Evolutionary conservation across 768 basidiomycete species (phyloP), one percentile per base, ranked within the genome.

Genomic region (Kwoniella europaea): DNA sequence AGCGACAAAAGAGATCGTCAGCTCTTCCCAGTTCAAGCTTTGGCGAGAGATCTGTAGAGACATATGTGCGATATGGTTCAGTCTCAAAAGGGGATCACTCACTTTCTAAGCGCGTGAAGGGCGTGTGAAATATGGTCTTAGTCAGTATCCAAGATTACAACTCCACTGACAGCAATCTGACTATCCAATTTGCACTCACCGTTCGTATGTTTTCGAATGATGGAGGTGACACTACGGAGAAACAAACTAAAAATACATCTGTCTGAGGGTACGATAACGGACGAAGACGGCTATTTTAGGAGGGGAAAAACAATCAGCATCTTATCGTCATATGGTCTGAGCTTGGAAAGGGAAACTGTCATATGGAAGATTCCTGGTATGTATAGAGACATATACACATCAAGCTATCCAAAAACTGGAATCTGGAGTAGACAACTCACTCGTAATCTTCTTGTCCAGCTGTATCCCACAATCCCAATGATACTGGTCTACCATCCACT

Each of bases 221-320:
- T 24, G 97, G 96, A 46, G 97, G 97, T 82, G 92, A 93, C 82
- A 98, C 96, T 72, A 99, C 89, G 60, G 94, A 96, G 87, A 99
- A 99, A 85, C 97, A 99, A 83, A 99, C 95, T 85, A 99, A 87
- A 87, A 99, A 99, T 69, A 99, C 94, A 84, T 99, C 96, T 54
- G 97, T 98, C 86, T 98, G 97, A 27, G 97, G 97, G 86, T 99
- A 99, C 73, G 93, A 96, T 78, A 99, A 88, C 63, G 97, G 97
- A 77, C 97, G 91, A 77, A 99, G 91, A 55, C 97, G 91, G 64
- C 83, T 84, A 58, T 35, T 3, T 35, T 35, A 29, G 35, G 5
- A 35, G 6, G 35, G 7, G 6, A 35, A 7, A 9, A 35, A 7
- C 6, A 35, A 35, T 35, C 35, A 35, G 35, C 5, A 35, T 35